Evolutionary conservation across 1,139 yeast species (phyloP).

Genomic region (Hyphopichia khmerensis): DNA sequence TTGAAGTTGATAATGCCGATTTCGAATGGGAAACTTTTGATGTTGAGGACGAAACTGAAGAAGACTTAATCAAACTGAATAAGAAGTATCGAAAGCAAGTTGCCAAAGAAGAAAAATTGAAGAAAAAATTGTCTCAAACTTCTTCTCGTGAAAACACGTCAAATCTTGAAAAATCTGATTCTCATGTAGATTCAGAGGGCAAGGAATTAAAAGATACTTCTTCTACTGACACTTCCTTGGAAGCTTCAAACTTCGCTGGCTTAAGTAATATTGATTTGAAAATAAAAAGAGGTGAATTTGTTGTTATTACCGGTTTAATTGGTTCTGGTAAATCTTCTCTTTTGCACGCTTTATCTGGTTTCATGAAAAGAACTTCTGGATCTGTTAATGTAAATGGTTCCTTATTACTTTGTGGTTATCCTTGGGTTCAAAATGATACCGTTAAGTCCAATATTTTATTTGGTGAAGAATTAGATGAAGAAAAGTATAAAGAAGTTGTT

Average conservation of each 20-base stretch:
- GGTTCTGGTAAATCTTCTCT: conserved; percentile 75
- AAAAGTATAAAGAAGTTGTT: conserved; percentile 28
- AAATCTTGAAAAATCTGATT: neutral
- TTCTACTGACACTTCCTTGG: neutral
- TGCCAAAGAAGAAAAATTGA: conserved; percentile 7
- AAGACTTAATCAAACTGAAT: neutral
- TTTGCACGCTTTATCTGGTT: conserved; percentile 58
- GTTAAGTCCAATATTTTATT: conserved; percentile 40
- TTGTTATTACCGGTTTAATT: conserved; percentile 69
- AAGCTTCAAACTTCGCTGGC: conserved; percentile 10
- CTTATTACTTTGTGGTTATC: conserved; percentile 48
- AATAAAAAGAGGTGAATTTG: conserved; percentile 56
- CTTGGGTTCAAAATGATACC: conserved; percentile 47
- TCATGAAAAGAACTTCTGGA: conserved; percentile 48
- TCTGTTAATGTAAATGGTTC: conserved; percentile 38
- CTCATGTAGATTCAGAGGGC: conserved; percentile 1
- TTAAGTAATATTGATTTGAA: conserved; percentile 37
- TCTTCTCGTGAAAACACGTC: neutral
- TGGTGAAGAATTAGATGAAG: conserved; percentile 26
- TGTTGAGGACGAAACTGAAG: conserved; percentile 15
- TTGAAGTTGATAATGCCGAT: conserved; percentile 23
- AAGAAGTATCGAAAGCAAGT: conserved; percentile 3
- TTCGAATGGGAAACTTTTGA: conserved; percentile 45
- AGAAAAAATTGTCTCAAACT: conserved; percentile 4
- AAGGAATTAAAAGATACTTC: conserved; percentile 1